A percentile compares a stretch with the other conserved stretches of the same genome.
phyloP scores from a whole-genome alignment of 306 rosid species.

The Begonia peltatifolia region DNA sequence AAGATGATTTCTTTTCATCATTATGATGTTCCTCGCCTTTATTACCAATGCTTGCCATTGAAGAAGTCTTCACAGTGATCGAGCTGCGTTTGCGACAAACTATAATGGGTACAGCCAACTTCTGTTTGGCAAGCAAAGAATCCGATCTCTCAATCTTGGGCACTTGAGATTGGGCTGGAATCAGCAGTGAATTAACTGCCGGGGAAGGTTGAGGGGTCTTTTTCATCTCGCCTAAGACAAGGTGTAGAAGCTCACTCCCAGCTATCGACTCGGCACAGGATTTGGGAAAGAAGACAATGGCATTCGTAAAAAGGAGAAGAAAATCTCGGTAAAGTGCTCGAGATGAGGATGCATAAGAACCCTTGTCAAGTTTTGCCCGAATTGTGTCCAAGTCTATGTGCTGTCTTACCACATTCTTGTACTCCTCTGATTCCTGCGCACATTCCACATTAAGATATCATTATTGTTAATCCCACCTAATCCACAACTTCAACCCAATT shows the following conservation, averaged over 20 bases:
- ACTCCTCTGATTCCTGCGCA: constrained; percentile 38
- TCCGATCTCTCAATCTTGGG: constrained; percentile 24
- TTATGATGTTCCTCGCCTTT: constrained; percentile 26
- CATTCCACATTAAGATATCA: neutral
- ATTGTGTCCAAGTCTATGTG: constrained; percentile 53
- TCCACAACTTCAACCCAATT: constrained; percentile 12
- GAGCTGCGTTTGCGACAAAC: constrained; percentile 69
- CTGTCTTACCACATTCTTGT: constrained; percentile 37
- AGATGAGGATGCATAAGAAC: constrained; percentile 28
- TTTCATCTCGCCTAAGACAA: constrained; percentile 27
- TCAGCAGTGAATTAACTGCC: constrained; percentile 20
- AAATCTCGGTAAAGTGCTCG: constrained; percentile 47
- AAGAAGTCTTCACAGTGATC: constrained; percentile 29
- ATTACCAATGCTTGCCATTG: constrained; percentile 24
- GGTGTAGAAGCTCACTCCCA: constrained; percentile 30
- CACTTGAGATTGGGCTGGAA: constrained; percentile 16
- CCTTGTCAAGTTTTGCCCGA: constrained; percentile 33
- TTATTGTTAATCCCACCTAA: neutral
- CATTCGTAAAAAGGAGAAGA: constrained; percentile 47
- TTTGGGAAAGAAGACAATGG: constrained; percentile 36
- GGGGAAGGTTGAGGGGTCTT: constrained; percentile 18
- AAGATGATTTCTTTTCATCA: constrained; percentile 26
- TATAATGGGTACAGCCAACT: constrained; percentile 47
- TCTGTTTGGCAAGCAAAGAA: constrained; percentile 38
- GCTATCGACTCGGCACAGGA: constrained; percentile 30